These are phyloP conservation scores for Sanghuangporus weigelae DNA, from an alignment of 1,284 basidiomycete genomes.

Conservation along the genomic window DNA sequence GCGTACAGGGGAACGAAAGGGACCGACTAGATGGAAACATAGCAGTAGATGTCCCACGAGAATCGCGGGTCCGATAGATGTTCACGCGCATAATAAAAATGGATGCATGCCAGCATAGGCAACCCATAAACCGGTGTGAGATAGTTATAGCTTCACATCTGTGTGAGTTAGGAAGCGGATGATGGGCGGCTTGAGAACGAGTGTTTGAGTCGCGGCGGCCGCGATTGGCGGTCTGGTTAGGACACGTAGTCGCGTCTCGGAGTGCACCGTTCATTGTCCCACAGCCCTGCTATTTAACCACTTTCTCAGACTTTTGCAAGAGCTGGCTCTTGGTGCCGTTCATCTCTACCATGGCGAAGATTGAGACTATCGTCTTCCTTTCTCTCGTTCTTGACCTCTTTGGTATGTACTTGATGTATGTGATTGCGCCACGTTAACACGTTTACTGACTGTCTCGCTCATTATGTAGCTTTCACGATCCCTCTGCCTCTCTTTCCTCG, in stretches of 20 bases:
- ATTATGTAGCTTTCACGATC: slow-evolving; percentile 78
- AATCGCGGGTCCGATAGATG: slow-evolving; percentile 3
- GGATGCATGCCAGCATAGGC: background rate
- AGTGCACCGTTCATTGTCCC: background rate
- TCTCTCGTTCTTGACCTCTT: slow-evolving; percentile 85
- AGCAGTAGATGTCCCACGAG: slow-evolving; percentile 21
- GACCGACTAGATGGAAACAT: slow-evolving; percentile 25
- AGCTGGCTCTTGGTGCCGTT: slow-evolving; percentile 14
- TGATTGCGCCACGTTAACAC: background rate
- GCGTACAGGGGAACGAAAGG: slow-evolving; percentile 51
- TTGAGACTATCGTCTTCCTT: slow-evolving; percentile 75
- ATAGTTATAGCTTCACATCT: slow-evolving; percentile 2
- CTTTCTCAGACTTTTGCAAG: background rate
- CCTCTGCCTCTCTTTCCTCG: slow-evolving; percentile 90
- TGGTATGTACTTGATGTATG: slow-evolving; percentile 33
- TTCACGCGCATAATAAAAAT: background rate
- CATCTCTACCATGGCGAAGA: slow-evolving; percentile 44
- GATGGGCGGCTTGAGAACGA: slow-evolving; percentile 6
- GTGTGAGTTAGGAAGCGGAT: background rate
- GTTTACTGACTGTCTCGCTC: background rate
- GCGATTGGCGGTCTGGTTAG: background rate
- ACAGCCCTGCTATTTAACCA: slow-evolving; percentile 8
- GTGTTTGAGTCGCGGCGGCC: background rate
- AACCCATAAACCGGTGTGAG: background rate
- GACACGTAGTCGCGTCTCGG: slow-evolving; percentile 9